Evolutionary conservation across 1,284 basidiomycete genomes (phyloP), one percentile per base, ranked within the genome.

Genomic region (Gomphus sp.): DNA sequence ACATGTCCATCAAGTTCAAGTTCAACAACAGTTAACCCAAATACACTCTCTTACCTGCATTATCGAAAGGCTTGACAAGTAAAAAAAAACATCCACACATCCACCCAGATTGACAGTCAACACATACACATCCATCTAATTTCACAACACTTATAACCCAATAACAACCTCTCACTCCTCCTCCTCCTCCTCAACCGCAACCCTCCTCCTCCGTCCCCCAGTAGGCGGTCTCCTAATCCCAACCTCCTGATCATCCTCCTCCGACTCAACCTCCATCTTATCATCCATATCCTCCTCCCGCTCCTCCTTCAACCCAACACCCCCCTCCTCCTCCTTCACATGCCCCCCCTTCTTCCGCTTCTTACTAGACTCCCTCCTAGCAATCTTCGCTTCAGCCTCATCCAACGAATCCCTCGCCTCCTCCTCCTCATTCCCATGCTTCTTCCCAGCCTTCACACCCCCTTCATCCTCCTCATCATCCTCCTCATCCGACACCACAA

Each of bases 401-500:
- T 90, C 87, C 61, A 89, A 67, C 18, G 80, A 78, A 65, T 89
- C 86, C 39, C 61, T 59, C 34, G 63, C 63, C 47, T 68, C 73
- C 2, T 67, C 72, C 25, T 72, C 74, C 3, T 59, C 62, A 16
- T 59, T 45, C 57, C 52, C 28, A 31, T 33, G 43, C n/a, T 48
- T 59, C 18, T 48, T 58, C 44, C 70, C 74, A 12, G 72, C 74
- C 5, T 67, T 68, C 36, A 62, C 68, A 43, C 65, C n/a, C n/a
- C n/a, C n/a, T n/a, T n/a, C 70, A 12, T 66, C 73, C 12, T 67
- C 62, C 3, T 62, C 87, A 25, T 86, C 85, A 41, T 87, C 85
- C 8, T 82, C 83, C 51, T 87, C 77, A 63, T 85, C 86, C 31
- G 85, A 84, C 8, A 91, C 89, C 43, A 91, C 76, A 66, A 92